Percentiles rank a stretch among this genome's conserved stretches.
phyloP scores from a whole-genome alignment of 108 stramenopile genomes.

The Mediolabrus comicus region DNA sequence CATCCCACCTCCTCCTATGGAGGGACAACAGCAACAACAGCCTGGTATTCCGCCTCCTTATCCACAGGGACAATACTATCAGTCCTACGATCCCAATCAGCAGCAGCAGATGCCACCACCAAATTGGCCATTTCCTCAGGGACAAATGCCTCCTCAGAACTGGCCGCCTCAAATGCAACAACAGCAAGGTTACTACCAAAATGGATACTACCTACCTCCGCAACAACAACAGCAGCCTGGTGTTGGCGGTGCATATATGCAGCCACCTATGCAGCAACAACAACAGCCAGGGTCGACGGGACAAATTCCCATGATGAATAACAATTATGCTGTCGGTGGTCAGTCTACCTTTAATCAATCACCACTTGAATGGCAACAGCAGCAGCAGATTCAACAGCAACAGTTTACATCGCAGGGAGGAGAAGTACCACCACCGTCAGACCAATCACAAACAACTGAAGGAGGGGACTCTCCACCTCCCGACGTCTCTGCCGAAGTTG shows the following conservation, averaged over 20 bases:
- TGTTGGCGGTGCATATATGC: neutral
- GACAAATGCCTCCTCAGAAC: neutral
- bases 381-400: neutral
- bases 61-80: neutral
- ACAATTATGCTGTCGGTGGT: neutral
- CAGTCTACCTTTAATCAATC: neutral
- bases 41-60: neutral
- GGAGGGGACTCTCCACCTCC: neutral
- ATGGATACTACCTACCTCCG: neutral
- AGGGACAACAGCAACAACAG: neutral
- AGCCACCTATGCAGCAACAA: neutral
- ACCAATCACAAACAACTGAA: neutral
- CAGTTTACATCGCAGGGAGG: neutral
- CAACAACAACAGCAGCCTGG: neutral
- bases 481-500: neutral
- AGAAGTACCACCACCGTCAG: neutral
- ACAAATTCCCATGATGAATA: neutral
- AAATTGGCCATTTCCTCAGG: neutral
- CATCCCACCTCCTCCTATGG: neutral
- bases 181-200: neutral
- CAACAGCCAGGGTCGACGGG: neutral
- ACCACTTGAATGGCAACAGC: constrained; percentile 3
- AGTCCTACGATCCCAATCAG: neutral
- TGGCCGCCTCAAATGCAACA: neutral
- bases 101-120: neutral